Evolutionary conservation across 2,329 filamentous ascomycete genomes (phyloP), one percentile per base, ranked within the genome.

Genomic region (Akanthomyces muscarius): DNA sequence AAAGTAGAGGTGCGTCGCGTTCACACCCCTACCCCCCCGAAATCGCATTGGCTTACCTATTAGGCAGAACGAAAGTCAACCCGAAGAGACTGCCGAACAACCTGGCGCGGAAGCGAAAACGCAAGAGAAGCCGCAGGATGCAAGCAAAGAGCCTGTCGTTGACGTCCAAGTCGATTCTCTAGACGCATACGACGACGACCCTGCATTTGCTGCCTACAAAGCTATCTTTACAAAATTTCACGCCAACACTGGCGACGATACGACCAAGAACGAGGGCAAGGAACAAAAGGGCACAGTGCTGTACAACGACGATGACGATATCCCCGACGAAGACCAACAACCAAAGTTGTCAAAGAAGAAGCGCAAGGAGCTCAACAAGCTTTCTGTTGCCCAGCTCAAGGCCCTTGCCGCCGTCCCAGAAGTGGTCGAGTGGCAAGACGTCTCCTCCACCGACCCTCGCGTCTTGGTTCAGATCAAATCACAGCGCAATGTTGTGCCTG

Each of bases 361-460:
- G 77, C 86, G 90, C 68, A 99, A 98, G 79, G 87, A 90, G 77
- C 83, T 92, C 73, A 96, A 90, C 78, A 97, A 96, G 76, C 81
- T 98, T 38, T 96, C 94, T 7, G 91, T 99, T 64, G 95, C 95
- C 55, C 92, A 98, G 76, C 84, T 99, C 66, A 99, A 99, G 78
- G 91, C 94, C 6, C 79, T 97, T 62, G 95, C 97, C 65, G 85
- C 83, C 70, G 94, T 93, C 69, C 95, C 95, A 2, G 95, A 99
- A 75, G 86, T 97, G 11, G 94, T 99, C 6, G 95, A 99, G 71
- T 98, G 95, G 95, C 95, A 96, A 61, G 95, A 99, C 73, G 91
- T 91, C 14, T 96, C 92, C 18, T 93, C 95, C 0, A 87, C 90
- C 30, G 93, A 99, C 73, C 95, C 95, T 16, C 86, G 89, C 62